Percentiles rank a stretch among this genome's conserved stretches.
Evolutionary conservation across 495 filamentous ascomycete species (phyloP).

Genomic region (Clohesyomyces aquaticus): DNA sequence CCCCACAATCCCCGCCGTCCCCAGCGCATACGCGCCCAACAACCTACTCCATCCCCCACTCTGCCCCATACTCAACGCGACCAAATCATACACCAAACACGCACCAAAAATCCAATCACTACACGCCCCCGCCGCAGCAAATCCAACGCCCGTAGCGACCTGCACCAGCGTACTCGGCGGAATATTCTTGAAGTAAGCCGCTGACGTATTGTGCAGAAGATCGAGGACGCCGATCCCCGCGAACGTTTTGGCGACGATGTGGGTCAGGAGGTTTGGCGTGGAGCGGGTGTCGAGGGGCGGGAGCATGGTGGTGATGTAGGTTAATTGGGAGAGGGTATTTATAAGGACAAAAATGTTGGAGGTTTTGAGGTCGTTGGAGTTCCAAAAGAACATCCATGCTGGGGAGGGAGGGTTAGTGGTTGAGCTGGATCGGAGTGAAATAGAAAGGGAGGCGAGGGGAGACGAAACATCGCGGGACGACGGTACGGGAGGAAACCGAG

Average conservation of each 20-base stretch:
- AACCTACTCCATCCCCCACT: conserved; percentile 51
- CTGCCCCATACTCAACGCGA: conserved; percentile 55
- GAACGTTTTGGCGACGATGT: conserved; percentile 58
- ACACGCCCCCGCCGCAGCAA: conserved; percentile 48
- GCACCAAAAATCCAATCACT: conserved; percentile 60
- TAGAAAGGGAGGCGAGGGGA: too few species aligned
- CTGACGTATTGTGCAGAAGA: conserved; percentile 56
- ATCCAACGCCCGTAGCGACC: conserved; percentile 52
- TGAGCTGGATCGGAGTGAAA: too few species aligned
- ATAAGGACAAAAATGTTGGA: conserved; percentile 56
- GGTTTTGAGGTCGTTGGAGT: conserved; percentile 49
- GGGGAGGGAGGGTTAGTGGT: neutral
- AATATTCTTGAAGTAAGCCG: conserved; percentile 53
- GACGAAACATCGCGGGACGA: too few species aligned
- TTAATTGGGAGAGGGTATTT: conserved; percentile 56
- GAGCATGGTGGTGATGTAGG: conserved; percentile 51
- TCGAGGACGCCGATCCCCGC: conserved; percentile 59
- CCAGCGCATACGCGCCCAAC: conserved; percentile 53
- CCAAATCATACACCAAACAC: conserved; percentile 57
- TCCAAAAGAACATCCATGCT: conserved; percentile 65
- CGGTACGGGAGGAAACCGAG: too few species aligned
- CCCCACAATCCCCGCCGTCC: conserved; percentile 54
- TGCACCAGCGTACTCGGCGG: conserved; percentile 51
- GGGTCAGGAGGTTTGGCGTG: conserved; percentile 53
- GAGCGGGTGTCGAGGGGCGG: conserved; percentile 52